phyloP scores from a whole-genome alignment of 1,284 basidiomycete genomes.

The Athelia psychrophila region DNA sequence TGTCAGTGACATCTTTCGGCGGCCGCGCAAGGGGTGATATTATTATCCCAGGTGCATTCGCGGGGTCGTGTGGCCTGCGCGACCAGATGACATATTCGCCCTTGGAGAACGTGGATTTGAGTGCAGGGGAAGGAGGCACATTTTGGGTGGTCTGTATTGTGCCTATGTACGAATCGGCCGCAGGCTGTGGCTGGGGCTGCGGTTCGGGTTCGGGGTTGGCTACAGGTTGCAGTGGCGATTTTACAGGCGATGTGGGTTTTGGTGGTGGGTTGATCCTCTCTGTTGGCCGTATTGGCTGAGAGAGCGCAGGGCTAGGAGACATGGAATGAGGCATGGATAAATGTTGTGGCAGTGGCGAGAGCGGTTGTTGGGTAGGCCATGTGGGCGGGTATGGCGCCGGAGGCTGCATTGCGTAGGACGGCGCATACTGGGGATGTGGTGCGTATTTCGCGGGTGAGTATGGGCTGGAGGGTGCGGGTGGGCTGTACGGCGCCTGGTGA shows the following conservation, averaged over 20 bases:
- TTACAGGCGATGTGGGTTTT: background rate
- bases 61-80: conserved; percentile 57
- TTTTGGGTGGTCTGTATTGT: background rate
- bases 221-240: conserved; percentile 4
- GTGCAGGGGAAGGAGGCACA: background rate
- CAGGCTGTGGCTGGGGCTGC: conserved; percentile 14
- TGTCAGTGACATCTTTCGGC: conserved; percentile 49
- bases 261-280: conserved; percentile 1
- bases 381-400: conserved; percentile 23
- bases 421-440: background rate
- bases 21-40: conserved; percentile 61
- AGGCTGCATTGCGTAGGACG: background rate
- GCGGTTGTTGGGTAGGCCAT: conserved; percentile 28
- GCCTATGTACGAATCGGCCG: conserved; percentile 6
- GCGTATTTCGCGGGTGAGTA: background rate
- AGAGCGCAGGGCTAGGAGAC: conserved; percentile 8
- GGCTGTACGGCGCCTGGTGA: conserved; percentile 18
- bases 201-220: conserved; percentile 22
- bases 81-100: conserved; percentile 62
- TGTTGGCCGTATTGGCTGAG: background rate
- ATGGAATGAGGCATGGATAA: conserved; percentile 29
- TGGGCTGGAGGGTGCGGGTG: conserved; percentile 9
- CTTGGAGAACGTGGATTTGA: conserved; percentile 6
- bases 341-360: conserved; percentile 37
- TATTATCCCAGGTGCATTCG: conserved; percentile 61